phyloP scores from a whole-genome alignment of 768 basidiomycete genomes.

The Jaapia argillacea region DNA sequence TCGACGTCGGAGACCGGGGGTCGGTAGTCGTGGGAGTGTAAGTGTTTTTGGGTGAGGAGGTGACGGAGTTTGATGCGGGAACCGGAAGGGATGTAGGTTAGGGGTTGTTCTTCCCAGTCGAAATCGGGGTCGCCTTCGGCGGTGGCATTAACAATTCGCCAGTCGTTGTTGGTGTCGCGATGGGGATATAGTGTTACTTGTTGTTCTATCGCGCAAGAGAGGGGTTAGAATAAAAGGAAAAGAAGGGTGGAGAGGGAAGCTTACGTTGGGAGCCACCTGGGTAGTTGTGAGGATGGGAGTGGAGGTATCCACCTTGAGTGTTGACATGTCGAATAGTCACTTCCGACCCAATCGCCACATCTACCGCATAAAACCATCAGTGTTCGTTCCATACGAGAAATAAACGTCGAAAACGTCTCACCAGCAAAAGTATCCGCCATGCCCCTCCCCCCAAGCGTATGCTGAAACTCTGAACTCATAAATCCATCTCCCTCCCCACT shows the following conservation, averaged over 20 bases:
- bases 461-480: slow-evolving; percentile 99
- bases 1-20: slow-evolving; percentile 96
- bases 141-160: slow-evolving; percentile 78
- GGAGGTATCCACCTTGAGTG: slow-evolving; percentile 98
- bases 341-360: slow-evolving; percentile 77
- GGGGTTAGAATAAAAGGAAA: background rate
- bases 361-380: slow-evolving; percentile 36
- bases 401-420: slow-evolving; percentile 31
- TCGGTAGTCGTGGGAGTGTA: slow-evolving; percentile 93
- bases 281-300: slow-evolving; percentile 88
- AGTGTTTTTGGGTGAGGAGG: slow-evolving; percentile 66
- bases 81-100: slow-evolving; percentile 55
- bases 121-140: slow-evolving; percentile 27
- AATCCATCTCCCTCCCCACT: slow-evolving; percentile 97
- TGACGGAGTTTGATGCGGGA: slow-evolving; percentile 78
- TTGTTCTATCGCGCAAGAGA: slow-evolving; percentile 55
- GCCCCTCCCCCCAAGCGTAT: slow-evolving; percentile 78
- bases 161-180: slow-evolving; percentile 92
- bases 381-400: background rate
- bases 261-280: slow-evolving; percentile 86
- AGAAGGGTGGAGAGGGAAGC: slow-evolving; percentile 15
- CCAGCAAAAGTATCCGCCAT: slow-evolving; percentile 94
- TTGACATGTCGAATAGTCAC: slow-evolving; percentile 85
- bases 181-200: slow-evolving; percentile 99
- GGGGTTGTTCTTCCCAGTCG: slow-evolving; percentile 40